Conservation (phyloP, 257 asterid species). For the Scutellaria baicalensis region DNA sequence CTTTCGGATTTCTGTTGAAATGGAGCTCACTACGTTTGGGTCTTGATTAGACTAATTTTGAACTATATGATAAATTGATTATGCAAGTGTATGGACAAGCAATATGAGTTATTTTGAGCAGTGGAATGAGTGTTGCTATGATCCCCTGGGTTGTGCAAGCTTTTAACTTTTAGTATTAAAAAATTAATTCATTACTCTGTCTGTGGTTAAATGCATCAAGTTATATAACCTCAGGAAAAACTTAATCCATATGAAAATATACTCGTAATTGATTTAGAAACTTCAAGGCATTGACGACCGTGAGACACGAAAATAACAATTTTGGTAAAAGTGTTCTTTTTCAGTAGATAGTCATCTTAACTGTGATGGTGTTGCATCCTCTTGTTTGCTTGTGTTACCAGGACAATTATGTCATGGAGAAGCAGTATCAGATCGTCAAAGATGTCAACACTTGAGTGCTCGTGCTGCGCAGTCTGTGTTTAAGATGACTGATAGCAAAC, state of each 20-base stretch:
- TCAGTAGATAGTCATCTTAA: not conserved
- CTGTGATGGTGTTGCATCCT: constrained; percentile 13
- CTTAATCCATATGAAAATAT: constrained; percentile 5
- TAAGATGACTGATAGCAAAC: constrained; percentile 23
- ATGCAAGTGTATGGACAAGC: not conserved
- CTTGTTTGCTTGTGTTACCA: constrained; percentile 20
- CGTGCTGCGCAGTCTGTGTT: constrained; percentile 19
- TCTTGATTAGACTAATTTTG: not conserved
- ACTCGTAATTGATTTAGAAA: not conserved
- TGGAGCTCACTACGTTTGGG: not conserved
- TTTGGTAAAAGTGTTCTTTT: not conserved
- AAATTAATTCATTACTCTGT: not conserved
- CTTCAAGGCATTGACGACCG: not conserved
- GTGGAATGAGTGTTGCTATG: not conserved
- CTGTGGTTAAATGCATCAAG: not conserved
- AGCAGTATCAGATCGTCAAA: constrained; percentile 28
- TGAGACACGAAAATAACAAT: not conserved
- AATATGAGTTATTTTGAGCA: not conserved
- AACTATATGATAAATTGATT: not conserved
- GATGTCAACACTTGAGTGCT: constrained; percentile 28
- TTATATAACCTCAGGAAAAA: not conserved
- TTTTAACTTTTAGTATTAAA: not conserved
- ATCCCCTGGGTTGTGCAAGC: not conserved
- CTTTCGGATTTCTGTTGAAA: not conserved
- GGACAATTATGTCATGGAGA: constrained; percentile 37